Evolutionary conservation across 495 filamentous ascomycete genomes (phyloP).

Genomic region (Geopyxis carbonaria): DNA sequence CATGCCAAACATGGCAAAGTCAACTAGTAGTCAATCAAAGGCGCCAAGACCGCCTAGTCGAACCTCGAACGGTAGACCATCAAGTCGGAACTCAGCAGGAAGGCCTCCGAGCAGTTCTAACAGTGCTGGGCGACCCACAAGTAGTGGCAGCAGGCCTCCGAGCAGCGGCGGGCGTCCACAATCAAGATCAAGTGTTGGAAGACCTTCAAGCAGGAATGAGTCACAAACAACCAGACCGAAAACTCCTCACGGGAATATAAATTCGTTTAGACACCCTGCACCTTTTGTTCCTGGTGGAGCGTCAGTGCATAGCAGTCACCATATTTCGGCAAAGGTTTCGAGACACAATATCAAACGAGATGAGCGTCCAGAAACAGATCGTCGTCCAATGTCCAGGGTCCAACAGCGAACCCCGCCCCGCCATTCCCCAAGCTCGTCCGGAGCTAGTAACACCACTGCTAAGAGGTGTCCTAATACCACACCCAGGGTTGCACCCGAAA

Average conservation of each 20-base stretch:
- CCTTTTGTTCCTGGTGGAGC: slow-evolving; percentile 73
- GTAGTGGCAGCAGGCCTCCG: slow-evolving; percentile 22
- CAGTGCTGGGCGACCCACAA: slow-evolving; percentile 19
- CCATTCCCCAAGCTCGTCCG: slow-evolving; percentile 36
- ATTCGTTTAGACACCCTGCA: slow-evolving; percentile 39
- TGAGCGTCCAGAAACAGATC: slow-evolving; percentile 44
- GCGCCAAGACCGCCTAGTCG: slow-evolving; percentile 21
- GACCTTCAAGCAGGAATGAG: slow-evolving; percentile 29
- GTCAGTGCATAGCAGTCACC: slow-evolving; percentile 60
- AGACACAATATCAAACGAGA: slow-evolving; percentile 31
- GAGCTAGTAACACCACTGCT: slow-evolving; percentile 37
- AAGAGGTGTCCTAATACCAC: slow-evolving; percentile 35
- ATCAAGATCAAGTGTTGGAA: slow-evolving; percentile 29
- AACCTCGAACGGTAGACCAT: slow-evolving; percentile 19
- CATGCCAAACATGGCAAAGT: slow-evolving; percentile 51
- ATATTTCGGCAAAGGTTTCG: slow-evolving; percentile 52
- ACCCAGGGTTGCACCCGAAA: slow-evolving; percentile 35
- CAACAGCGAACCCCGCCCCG: slow-evolving; percentile 30
- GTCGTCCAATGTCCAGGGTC: slow-evolving; percentile 30
- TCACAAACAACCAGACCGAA: slow-evolving; percentile 47
- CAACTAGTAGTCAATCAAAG: slow-evolving; percentile 20
- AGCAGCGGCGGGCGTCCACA: slow-evolving; percentile 25
- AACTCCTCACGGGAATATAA: slow-evolving; percentile 41
- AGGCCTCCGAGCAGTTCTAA: slow-evolving; percentile 22
- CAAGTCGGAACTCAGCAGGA: slow-evolving; percentile 20